A percentile compares a stretch with the other conserved stretches of the same genome.
phyloP scores from a whole-genome alignment of 1,139 yeast species.

The Geotrichum klebahnii region DNA sequence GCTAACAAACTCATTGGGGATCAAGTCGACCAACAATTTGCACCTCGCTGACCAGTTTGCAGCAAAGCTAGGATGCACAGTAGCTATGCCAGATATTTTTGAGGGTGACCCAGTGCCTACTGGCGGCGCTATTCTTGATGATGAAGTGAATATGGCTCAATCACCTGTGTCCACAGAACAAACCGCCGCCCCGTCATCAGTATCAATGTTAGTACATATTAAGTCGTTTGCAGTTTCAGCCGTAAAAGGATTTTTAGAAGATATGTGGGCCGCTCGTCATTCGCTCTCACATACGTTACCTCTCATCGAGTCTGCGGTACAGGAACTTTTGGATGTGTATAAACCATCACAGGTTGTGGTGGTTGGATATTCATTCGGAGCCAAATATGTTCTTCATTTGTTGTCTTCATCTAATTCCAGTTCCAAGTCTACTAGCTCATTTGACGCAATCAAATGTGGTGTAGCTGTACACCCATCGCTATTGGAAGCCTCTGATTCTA shows the following conservation, averaged over 20 bases:
- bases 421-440: background rate
- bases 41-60: conserved; percentile 36
- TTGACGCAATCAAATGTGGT: conserved; percentile 35
- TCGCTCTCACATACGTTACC: conserved; percentile 36
- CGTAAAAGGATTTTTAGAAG: conserved; percentile 39
- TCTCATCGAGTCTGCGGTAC: conserved; percentile 32
- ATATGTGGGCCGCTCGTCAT: conserved; percentile 43
- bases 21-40: conserved; percentile 33
- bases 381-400: conserved; percentile 36
- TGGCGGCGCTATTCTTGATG: conserved; percentile 30
- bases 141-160: conserved; percentile 24
- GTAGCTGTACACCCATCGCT: conserved; percentile 40
- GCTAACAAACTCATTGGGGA: conserved; percentile 38
- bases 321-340: conserved; percentile 37
- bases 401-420: conserved; percentile 15
- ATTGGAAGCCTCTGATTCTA: conserved; percentile 35
- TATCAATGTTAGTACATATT: conserved; percentile 21
- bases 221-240: conserved; percentile 37
- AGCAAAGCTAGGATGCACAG: conserved; percentile 31
- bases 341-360: conserved; percentile 37
- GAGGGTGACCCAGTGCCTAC: conserved; percentile 37
- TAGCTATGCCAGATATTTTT: conserved; percentile 37
- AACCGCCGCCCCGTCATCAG: background rate
- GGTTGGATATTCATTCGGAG: conserved; percentile 44
- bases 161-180: conserved; percentile 10